Conservation (phyloP, 1,284 basidiomycete species). For the Jaminaea rosea region DNA sequence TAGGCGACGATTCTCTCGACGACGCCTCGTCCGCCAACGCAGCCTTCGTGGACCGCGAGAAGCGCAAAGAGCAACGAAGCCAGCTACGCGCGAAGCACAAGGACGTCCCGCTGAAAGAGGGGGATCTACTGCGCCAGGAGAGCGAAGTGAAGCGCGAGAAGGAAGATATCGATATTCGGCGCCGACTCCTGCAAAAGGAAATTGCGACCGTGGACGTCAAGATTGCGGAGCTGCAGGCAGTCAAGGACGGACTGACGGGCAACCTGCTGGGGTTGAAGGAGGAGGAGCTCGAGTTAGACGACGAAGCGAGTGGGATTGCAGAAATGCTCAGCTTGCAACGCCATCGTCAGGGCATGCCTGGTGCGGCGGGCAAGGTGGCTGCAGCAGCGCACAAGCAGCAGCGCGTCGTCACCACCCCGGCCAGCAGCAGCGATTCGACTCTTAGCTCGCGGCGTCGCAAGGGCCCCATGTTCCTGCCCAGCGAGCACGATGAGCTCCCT, state of each 20-base stretch:
- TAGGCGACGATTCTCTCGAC: too few relatives aligned
- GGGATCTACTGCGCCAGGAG: conserved; percentile 39
- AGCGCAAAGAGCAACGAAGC: conserved; percentile 19
- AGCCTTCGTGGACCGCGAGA: conserved; percentile 1
- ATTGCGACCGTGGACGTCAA: conserved; percentile 77
- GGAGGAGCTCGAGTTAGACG: conserved; percentile 88
- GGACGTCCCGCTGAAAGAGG: conserved; percentile 10
- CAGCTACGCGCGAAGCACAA: conserved; percentile 9
- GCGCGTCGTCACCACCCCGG: conserved; percentile 9
- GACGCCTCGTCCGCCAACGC: not conserved
- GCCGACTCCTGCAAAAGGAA: conserved; percentile 60
- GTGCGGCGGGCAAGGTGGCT: conserved; percentile 32
- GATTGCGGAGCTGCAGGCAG: conserved; percentile 73
- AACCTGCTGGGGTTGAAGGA: conserved; percentile 81
- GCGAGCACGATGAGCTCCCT: conserved; percentile 92
- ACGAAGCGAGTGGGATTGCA: conserved; percentile 51
- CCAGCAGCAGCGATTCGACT: conserved; percentile 6
- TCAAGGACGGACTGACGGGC: conserved; percentile 69
- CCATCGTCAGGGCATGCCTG: conserved; percentile 40
- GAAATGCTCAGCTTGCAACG: conserved; percentile 39
- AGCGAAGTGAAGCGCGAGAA: conserved; percentile 36
- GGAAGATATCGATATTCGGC: conserved; percentile 25
- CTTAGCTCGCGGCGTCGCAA: conserved; percentile 23
- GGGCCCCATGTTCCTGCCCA: conserved; percentile 80
- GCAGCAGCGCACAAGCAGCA: conserved; percentile 19